Conservation (phyloP, 345 rosid species). For the Populus ilicifolia region DNA sequence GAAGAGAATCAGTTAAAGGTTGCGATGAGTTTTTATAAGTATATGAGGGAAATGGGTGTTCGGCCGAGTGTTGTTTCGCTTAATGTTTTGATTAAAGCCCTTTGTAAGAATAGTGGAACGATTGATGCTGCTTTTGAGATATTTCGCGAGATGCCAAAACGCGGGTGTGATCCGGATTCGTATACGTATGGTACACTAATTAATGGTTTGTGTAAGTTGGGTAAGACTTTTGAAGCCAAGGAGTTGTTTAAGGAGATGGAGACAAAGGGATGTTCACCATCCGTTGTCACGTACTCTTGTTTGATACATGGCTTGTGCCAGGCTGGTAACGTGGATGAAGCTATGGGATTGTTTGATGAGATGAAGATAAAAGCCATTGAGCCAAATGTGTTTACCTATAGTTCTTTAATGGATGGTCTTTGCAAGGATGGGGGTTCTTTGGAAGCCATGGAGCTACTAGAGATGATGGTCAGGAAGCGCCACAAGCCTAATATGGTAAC, state of each 20-base stretch:
- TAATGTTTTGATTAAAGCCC: constrained; percentile 81
- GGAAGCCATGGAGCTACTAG: constrained; percentile 60
- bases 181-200: constrained; percentile 90
- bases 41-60: constrained; percentile 62
- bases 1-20: constrained; percentile 68
- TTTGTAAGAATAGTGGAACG: constrained; percentile 62
- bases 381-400: constrained; percentile 86
- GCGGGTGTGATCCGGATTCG: constrained; percentile 65
- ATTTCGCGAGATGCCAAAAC: constrained; percentile 72
- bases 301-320: constrained; percentile 72
- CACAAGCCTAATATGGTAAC: constrained; percentile 65
- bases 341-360: constrained; percentile 58
- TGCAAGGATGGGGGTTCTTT: constrained; percentile 60
- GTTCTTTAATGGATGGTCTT: constrained; percentile 79
- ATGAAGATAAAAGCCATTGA: constrained; percentile 62
- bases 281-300: constrained; percentile 77
- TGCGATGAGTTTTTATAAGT: constrained; percentile 62
- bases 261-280: constrained; percentile 58
- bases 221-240: constrained; percentile 62
- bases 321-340: constrained; percentile 52
- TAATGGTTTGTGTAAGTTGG: constrained; percentile 69
- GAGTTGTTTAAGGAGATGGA: constrained; percentile 75
- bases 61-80: constrained; percentile 61
- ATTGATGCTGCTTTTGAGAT: constrained; percentile 67
- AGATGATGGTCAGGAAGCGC: constrained; percentile 54